Evolutionary conservation across 2,329 filamentous ascomycete genomes (phyloP).

Genomic region (Fusarium austroafricanum): DNA sequence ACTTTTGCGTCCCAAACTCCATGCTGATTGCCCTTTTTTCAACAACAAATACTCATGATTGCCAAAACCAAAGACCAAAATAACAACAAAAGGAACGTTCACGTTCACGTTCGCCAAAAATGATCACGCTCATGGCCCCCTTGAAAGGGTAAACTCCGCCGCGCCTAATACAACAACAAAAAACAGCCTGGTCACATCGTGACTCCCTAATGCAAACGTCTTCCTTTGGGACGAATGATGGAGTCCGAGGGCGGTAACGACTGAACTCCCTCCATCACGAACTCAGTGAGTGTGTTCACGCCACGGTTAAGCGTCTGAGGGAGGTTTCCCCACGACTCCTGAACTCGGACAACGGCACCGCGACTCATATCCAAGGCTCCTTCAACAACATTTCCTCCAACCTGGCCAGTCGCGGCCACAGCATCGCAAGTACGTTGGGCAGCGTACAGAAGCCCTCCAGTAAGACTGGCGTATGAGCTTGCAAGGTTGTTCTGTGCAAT

Average conservation of each 20-base stretch:
- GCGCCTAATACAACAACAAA: background rate
- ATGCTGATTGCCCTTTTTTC: background rate
- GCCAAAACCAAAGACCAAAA: background rate
- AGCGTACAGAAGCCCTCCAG: background rate
- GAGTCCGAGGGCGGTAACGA: conserved; percentile 20
- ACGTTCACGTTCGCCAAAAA: background rate
- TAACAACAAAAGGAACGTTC: background rate
- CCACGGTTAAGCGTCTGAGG: conserved; percentile 1
- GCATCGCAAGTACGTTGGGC: conserved; percentile 6
- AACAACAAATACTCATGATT: background rate
- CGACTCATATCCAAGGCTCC: conserved; percentile 13
- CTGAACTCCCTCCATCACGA: conserved; percentile 24
- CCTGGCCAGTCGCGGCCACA: conserved; percentile 1
- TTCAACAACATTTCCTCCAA: conserved; percentile 1
- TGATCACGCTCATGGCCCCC: background rate
- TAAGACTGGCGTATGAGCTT: conserved; percentile 18
- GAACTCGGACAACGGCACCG: background rate
- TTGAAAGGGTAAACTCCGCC: background rate
- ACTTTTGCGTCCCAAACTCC: background rate
- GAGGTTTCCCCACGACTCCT: conserved; percentile 9
- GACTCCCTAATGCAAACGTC: background rate
- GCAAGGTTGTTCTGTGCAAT: conserved; percentile 2
- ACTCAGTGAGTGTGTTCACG: background rate
- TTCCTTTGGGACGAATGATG: conserved; percentile 8
- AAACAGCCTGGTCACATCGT: background rate